Conservation (phyloP, 2,329 filamentous ascomycete genomes). For the Penicillium sp. region DNA sequence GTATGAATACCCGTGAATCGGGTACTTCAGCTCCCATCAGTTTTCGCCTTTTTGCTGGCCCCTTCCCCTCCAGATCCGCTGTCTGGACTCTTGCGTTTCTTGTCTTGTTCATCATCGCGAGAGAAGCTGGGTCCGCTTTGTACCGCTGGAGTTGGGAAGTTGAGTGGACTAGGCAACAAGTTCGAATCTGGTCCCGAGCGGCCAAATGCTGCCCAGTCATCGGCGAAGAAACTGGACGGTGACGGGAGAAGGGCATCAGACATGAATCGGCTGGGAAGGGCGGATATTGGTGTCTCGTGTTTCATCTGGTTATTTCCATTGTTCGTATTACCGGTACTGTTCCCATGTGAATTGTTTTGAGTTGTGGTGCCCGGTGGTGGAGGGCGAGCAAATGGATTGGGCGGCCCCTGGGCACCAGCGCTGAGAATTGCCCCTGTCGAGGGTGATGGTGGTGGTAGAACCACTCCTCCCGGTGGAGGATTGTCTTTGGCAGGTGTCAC, state of each 20-base stretch:
- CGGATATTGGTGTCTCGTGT: constrained; percentile 79
- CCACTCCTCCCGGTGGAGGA: constrained; percentile 63
- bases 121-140: constrained; percentile 39
- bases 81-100: constrained; percentile 44
- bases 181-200: constrained; percentile 63
- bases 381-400: constrained; percentile 90
- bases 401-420: constrained; percentile 84
- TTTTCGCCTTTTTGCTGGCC: constrained; percentile 39
- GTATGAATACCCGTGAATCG: background rate
- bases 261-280: constrained; percentile 85
- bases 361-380: constrained; percentile 56
- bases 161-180: constrained; percentile 85
- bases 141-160: constrained; percentile 73
- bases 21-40: constrained; percentile 8
- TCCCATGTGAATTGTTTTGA: constrained; percentile 42
- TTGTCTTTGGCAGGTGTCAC: constrained; percentile 56
- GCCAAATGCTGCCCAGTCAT: constrained; percentile 71
- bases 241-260: constrained; percentile 82
- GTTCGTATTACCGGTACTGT: constrained; percentile 15
- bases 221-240: constrained; percentile 85
- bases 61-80: constrained; percentile 30
- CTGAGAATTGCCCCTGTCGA: constrained; percentile 80
- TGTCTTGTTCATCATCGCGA: constrained; percentile 42
- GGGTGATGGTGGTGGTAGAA: constrained; percentile 87
- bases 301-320: constrained; percentile 27